Percentiles rank a stretch among this genome's conserved stretches.
These are phyloP conservation scores for Fusarium buxicola DNA, from an alignment of 2,329 filamentous ascomycete species.

Conservation along the genomic window DNA sequence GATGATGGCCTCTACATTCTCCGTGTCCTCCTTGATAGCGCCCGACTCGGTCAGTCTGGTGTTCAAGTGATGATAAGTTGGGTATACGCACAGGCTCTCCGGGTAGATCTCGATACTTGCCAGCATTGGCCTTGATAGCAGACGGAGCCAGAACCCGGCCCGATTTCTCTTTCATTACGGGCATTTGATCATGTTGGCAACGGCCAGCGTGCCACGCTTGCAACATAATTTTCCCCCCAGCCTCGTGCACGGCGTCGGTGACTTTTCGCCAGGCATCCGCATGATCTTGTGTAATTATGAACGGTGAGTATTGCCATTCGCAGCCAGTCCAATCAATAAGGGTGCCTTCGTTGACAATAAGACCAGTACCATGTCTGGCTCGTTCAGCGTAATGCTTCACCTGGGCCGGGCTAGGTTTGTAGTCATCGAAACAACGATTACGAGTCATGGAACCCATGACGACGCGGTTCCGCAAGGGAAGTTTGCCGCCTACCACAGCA, in stretches of 20 bases:
- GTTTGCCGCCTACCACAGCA: neutral
- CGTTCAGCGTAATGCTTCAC: conserved; percentile 17
- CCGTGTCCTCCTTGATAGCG: conserved; percentile 11
- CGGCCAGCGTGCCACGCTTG: conserved; percentile 24
- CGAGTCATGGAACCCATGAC: conserved; percentile 30
- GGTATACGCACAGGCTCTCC: conserved; percentile 1
- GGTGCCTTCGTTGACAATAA: conserved; percentile 9
- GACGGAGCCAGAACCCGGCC: conserved; percentile 11
- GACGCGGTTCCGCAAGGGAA: conserved; percentile 14
- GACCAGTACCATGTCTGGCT: conserved; percentile 2
- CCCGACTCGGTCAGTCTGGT: neutral
- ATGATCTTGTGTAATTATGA: conserved; percentile 3
- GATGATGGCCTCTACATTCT: neutral
- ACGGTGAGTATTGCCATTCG: conserved; percentile 3
- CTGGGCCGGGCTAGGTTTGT: conserved; percentile 3
- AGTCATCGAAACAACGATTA: conserved; percentile 13
- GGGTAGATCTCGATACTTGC: conserved; percentile 9
- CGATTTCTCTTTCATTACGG: neutral
- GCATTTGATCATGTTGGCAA: conserved; percentile 17
- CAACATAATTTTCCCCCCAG: conserved; percentile 9
- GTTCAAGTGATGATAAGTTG: accelerated
- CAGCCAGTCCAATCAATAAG: conserved; percentile 13
- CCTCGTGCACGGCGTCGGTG: neutral
- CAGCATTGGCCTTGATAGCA: neutral
- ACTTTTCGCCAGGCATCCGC: neutral